A percentile compares a stretch with the other conserved stretches of the same genome.
phyloP scores from a whole-genome alignment of 441 rosid species.

The Macaranga tanarius region DNA sequence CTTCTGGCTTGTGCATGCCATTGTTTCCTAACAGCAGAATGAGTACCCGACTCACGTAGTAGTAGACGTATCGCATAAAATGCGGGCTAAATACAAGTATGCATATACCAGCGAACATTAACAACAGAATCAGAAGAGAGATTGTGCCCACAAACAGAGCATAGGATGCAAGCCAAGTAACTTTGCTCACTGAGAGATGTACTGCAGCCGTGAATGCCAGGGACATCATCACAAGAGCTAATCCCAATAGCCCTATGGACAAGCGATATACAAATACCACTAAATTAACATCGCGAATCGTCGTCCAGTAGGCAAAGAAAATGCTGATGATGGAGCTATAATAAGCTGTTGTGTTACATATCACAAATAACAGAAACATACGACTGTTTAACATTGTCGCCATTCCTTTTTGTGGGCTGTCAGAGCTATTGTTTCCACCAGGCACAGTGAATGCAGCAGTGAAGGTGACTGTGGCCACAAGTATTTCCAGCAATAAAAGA shows the following conservation, averaged over 20 bases:
- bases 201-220: not conserved
- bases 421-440: not conserved
- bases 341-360: not conserved
- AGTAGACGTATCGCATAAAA: not conserved
- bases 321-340: conserved; percentile 4
- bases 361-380: not conserved
- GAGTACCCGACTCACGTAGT: not conserved
- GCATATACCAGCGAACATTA: not conserved
- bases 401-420: not conserved
- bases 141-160: not conserved
- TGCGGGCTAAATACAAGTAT: not conserved
- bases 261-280: not conserved
- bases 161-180: conserved; percentile 3
- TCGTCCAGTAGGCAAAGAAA: not conserved
- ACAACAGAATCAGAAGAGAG: not conserved
- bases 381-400: not conserved
- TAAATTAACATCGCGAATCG: not conserved
- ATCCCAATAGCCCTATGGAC: not conserved
- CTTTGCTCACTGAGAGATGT: not conserved
- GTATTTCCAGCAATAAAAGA: not conserved
- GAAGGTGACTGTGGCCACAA: conserved; percentile 3
- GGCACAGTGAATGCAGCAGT: not conserved
- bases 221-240: not conserved
- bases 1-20: too few relatives aligned
- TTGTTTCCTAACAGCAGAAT: too few relatives aligned